Conservation (phyloP, 495 filamentous ascomycete species). For the Recurvomyces mirabilis region DNA sequence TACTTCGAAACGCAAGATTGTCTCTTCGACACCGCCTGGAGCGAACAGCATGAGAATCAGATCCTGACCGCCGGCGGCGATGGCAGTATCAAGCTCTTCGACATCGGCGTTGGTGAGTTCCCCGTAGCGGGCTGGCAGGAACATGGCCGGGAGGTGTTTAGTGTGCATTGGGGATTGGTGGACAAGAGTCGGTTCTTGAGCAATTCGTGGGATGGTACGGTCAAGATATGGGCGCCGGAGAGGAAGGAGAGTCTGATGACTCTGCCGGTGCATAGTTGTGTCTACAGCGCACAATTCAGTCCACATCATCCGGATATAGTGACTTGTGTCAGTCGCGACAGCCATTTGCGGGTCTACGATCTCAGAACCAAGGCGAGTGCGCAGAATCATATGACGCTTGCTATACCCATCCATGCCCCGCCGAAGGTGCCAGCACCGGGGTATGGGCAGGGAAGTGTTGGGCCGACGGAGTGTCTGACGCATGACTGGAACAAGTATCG, state of each 20-base stretch:
- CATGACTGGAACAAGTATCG: slow-evolving; percentile 99
- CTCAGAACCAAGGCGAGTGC: slow-evolving; percentile 69
- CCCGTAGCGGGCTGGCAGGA: slow-evolving; percentile 83
- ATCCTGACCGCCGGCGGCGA: slow-evolving; percentile 78
- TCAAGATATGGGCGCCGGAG: slow-evolving; percentile 83
- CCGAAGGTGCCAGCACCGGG: slow-evolving; percentile 31
- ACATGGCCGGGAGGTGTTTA: slow-evolving; percentile 83
- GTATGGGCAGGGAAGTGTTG: slow-evolving; percentile 33
- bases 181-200: slow-evolving; percentile 84
- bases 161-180: slow-evolving; percentile 81
- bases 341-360: slow-evolving; percentile 78
- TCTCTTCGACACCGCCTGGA: slow-evolving; percentile 88
- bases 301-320: slow-evolving; percentile 70
- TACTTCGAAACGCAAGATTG: slow-evolving; percentile 94
- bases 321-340: slow-evolving; percentile 74
- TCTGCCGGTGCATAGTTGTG: slow-evolving; percentile 80
- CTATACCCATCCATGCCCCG: slow-evolving; percentile 65
- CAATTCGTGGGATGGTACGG: slow-evolving; percentile 84
- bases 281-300: slow-evolving; percentile 72
- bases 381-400: slow-evolving; percentile 66
- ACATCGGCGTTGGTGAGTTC: slow-evolving; percentile 63
- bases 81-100: slow-evolving; percentile 89
- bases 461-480: slow-evolving; percentile 72
- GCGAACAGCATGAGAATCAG: slow-evolving; percentile 89
- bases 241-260: slow-evolving; percentile 61